These are phyloP conservation scores for Monascus purpureus DNA, from an alignment of 495 filamentous ascomycete genomes.

Conservation along the genomic window DNA sequence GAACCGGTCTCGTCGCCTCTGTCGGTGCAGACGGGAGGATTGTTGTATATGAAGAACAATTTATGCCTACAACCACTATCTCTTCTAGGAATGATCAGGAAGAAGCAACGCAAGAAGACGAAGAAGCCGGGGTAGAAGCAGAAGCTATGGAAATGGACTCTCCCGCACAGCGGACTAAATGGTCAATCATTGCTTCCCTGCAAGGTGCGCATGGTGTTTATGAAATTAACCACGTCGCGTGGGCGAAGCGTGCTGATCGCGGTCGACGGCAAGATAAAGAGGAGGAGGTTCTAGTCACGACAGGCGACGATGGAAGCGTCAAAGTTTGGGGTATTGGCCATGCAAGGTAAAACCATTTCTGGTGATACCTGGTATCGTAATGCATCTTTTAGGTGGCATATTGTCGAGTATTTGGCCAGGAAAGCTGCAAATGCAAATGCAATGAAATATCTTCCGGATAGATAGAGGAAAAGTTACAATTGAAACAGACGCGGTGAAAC, in stretches of 20 bases:
- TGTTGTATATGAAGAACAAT: slow-evolving; percentile 61
- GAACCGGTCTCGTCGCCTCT: slow-evolving; percentile 61
- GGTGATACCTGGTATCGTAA: too few species aligned
- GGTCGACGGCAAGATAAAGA: slow-evolving; percentile 21
- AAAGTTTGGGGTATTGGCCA: slow-evolving; percentile 47
- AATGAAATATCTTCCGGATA: neutral
- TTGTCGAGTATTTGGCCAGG: too few species aligned
- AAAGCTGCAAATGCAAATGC: neutral
- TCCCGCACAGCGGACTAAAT: slow-evolving; percentile 31
- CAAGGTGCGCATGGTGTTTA: slow-evolving; percentile 73
- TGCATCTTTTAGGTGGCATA: too few species aligned
- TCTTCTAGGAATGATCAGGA: neutral
- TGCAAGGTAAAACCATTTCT: neutral
- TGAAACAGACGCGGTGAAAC: too few species aligned
- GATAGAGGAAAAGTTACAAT: too few species aligned
- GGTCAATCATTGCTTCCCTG: slow-evolving; percentile 52
- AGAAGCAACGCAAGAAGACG: neutral
- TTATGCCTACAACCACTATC: slow-evolving; percentile 11
- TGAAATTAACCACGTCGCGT: slow-evolving; percentile 82
- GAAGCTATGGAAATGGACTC: slow-evolving; percentile 26
- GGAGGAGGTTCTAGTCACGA: slow-evolving; percentile 64
- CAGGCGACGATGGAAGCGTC: slow-evolving; percentile 68
- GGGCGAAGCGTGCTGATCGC: slow-evolving; percentile 41
- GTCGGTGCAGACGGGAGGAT: slow-evolving; percentile 77
- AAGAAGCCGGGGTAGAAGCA: slow-evolving; percentile 12